phyloP scores from a whole-genome alignment of 2,329 filamentous ascomycete genomes.

The Cladosporium sp. region DNA sequence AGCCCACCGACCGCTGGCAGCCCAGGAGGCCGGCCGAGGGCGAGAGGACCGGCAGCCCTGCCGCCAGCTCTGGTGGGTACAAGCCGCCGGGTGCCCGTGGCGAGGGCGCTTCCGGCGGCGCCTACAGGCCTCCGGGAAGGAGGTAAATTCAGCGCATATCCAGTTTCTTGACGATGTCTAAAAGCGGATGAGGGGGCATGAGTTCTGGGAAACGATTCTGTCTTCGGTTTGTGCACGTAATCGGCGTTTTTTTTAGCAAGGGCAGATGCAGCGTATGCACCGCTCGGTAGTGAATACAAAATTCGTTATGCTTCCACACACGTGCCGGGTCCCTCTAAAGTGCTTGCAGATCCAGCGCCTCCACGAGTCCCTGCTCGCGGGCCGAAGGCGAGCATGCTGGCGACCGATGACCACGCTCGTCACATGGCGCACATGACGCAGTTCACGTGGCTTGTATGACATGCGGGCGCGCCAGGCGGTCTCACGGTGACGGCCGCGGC shows the following conservation, averaged over 20 bases:
- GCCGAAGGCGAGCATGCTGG: neutral
- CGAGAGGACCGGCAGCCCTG: slow-evolving; percentile 16
- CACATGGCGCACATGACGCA: neutral
- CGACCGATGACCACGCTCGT: neutral
- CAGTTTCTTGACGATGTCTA: neutral
- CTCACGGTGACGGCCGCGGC: too few species aligned
- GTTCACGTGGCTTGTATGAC: slow-evolving; percentile 8
- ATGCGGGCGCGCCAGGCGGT: neutral
- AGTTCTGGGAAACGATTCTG: too few species aligned
- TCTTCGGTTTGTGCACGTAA: neutral
- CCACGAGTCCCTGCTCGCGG: too few species aligned
- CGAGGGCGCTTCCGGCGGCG: slow-evolving; percentile 16
- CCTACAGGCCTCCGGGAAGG: slow-evolving; percentile 22
- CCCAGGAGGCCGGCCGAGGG: slow-evolving; percentile 15
- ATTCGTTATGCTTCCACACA: neutral
- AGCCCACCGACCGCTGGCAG: slow-evolving; percentile 16
- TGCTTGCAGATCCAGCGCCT: too few species aligned
- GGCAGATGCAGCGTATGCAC: neutral
- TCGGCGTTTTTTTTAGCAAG: neutral
- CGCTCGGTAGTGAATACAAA: neutral
- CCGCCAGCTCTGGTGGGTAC: slow-evolving; percentile 27
- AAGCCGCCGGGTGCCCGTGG: slow-evolving; percentile 24
- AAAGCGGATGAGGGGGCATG: neutral
- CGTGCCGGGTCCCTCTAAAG: neutral
- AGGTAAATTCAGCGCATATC: slow-evolving; percentile 9